Conservation (phyloP, 768 basidiomycete species). For the Russula sp. region DNA sequence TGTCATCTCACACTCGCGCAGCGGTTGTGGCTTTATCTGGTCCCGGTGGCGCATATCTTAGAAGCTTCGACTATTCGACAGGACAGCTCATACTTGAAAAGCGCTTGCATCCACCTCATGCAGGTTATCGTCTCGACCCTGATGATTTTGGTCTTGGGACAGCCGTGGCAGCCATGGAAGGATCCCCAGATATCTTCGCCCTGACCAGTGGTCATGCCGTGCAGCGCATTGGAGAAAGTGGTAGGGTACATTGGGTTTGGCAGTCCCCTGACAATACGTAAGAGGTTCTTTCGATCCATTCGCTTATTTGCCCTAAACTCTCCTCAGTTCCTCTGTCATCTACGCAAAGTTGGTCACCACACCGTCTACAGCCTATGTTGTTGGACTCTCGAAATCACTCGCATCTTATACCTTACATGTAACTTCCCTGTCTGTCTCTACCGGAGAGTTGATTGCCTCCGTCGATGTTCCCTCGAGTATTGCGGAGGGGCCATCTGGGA, state of each 20-base stretch:
- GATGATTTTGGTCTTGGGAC: constrained; percentile 54
- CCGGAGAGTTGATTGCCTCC: constrained; percentile 46
- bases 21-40: constrained; percentile 74
- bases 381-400: constrained; percentile 42
- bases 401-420: constrained; percentile 61
- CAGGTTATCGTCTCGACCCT: constrained; percentile 46
- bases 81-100: constrained; percentile 66
- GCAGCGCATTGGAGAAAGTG: constrained; percentile 45
- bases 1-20: constrained; percentile 27
- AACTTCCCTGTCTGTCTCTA: constrained; percentile 49
- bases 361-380: constrained; percentile 46
- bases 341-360: constrained; percentile 58
- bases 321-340: constrained; percentile 52
- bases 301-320: constrained; percentile 7
- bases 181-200: constrained; percentile 39
- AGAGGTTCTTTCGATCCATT: constrained; percentile 25
- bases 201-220: constrained; percentile 59
- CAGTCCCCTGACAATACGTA: constrained; percentile 62
- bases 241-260: constrained; percentile 66
- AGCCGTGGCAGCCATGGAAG: constrained; percentile 40
- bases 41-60: constrained; percentile 58
- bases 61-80: constrained; percentile 56
- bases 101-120: constrained; percentile 44
- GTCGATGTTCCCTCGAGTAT: constrained; percentile 52
- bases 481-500: constrained; percentile 31